Percentiles rank a stretch among this genome's conserved stretches.
These are phyloP conservation scores for Microsporum canis DNA, from an alignment of 2,329 filamentous ascomycete species.

Conservation along the genomic window DNA sequence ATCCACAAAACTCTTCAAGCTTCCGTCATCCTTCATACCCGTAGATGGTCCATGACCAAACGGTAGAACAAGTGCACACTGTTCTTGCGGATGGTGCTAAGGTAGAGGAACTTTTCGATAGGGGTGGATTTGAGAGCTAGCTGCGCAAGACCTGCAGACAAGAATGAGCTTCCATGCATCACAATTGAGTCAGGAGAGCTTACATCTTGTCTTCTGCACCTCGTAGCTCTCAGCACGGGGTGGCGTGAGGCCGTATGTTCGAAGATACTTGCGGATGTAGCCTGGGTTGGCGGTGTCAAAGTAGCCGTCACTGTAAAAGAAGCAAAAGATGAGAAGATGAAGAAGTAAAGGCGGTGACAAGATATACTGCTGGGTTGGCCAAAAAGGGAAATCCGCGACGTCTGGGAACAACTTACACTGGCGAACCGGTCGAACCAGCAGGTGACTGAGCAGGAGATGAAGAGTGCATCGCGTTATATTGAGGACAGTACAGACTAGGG, in stretches of 20 bases:
- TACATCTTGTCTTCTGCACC: constrained; percentile 39
- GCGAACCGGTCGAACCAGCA: background rate
- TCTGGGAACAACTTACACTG: background rate
- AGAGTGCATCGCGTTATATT: constrained; percentile 1
- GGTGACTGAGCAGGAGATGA: background rate
- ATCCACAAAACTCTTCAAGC: background rate
- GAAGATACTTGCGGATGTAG: constrained; percentile 42
- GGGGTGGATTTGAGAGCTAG: constrained; percentile 36
- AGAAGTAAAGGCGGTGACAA: background rate
- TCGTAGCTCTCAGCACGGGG: constrained; percentile 40
- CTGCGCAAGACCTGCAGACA: constrained; percentile 32
- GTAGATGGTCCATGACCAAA: constrained; percentile 38
- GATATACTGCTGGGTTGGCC: background rate
- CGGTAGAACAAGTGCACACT: constrained; percentile 44
- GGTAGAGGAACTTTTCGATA: constrained; percentile 42
- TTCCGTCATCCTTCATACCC: constrained; percentile 20
- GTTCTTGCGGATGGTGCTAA: constrained; percentile 40
- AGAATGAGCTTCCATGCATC: background rate
- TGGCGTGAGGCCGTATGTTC: constrained; percentile 41
- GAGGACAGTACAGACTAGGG: background rate
- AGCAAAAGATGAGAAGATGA: background rate
- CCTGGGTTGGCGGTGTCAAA: constrained; percentile 41
- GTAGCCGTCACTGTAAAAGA: constrained; percentile 29
- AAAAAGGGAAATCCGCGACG: background rate
- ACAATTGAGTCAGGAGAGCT: constrained; percentile 4